A percentile compares a stretch with the other conserved stretches of the same genome.
phyloP scores from a whole-genome alignment of 345 rosid genomes.

The Pseudoturritis turrita region DNA sequence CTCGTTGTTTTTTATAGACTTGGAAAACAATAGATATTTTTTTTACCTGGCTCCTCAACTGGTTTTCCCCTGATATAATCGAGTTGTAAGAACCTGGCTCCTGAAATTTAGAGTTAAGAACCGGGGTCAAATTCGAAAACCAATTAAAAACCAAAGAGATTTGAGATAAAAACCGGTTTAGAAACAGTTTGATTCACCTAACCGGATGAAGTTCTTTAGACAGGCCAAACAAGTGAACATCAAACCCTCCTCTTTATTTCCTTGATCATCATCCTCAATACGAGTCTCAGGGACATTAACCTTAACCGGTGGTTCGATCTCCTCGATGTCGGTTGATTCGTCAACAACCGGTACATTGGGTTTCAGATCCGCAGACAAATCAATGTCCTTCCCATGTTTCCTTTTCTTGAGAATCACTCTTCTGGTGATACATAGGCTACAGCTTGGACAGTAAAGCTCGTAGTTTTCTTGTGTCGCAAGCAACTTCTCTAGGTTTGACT shows the following conservation, averaged over 20 bases:
- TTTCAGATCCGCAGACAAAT: conserved; percentile 19
- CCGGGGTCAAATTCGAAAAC: background rate
- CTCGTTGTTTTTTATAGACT: background rate
- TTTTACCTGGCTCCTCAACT: conserved; percentile 19
- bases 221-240: conserved; percentile 64
- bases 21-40: too few species aligned
- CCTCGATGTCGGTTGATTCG: conserved; percentile 7
- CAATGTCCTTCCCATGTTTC: conserved; percentile 22
- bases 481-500: conserved; percentile 50
- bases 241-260: conserved; percentile 7
- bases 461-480: conserved; percentile 64
- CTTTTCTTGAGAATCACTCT: conserved; percentile 49
- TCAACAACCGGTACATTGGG: background rate
- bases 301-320: conserved; percentile 14
- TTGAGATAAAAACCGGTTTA: background rate
- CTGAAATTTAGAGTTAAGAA: conserved; percentile 12
- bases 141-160: background rate
- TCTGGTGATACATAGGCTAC: conserved; percentile 65
- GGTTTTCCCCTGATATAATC: background rate
- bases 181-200: conserved; percentile 34
- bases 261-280: conserved; percentile 14
- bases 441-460: conserved; percentile 73
- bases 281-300: background rate
- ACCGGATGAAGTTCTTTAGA: conserved; percentile 53
- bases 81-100: conserved; percentile 21